phyloP scores from a whole-genome alignment of 1,284 basidiomycete species.

The Marasmius sp. region DNA sequence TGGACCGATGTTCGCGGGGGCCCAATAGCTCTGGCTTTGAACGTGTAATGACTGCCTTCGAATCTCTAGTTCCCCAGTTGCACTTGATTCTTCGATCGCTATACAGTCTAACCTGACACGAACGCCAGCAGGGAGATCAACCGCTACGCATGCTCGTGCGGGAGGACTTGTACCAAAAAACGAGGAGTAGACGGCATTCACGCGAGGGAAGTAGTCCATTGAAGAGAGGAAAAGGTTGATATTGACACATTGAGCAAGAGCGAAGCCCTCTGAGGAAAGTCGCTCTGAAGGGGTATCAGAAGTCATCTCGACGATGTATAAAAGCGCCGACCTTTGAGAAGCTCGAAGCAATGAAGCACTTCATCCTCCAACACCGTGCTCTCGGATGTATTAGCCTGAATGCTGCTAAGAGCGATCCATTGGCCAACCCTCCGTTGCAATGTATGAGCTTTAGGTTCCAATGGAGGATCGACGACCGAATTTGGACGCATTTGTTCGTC shows the following conservation, averaged over 20 bases:
- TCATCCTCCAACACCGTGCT: constrained; percentile 42
- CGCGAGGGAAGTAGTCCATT: constrained; percentile 72
- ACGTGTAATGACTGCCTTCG: constrained; percentile 85
- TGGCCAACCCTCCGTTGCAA: not conserved
- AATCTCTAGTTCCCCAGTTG: constrained; percentile 3
- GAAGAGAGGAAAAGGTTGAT: constrained; percentile 85
- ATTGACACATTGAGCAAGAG: constrained; percentile 67
- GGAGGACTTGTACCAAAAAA: constrained; percentile 93
- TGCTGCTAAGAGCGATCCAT: not conserved
- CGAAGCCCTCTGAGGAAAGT: constrained; percentile 45
- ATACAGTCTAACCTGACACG: constrained; percentile 77
- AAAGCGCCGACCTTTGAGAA: constrained; percentile 48
- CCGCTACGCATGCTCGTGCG: constrained; percentile 87
- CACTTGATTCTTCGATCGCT: constrained; percentile 50
- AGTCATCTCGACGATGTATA: constrained; percentile 13
- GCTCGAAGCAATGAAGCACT: constrained; percentile 58
- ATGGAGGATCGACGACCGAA: not conserved
- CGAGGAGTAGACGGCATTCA: constrained; percentile 78
- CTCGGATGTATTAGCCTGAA: not conserved
- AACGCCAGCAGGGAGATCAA: constrained; percentile 59
- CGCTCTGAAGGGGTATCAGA: constrained; percentile 36
- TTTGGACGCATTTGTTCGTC: not conserved
- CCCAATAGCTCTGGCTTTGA: constrained; percentile 96
- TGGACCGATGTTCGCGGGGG: constrained; percentile 97
- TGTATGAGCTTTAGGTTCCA: not conserved